Evolutionary conservation across 192 early-diverging fungal species (phyloP).

Genomic region (Geranomyces michiganensis): DNA sequence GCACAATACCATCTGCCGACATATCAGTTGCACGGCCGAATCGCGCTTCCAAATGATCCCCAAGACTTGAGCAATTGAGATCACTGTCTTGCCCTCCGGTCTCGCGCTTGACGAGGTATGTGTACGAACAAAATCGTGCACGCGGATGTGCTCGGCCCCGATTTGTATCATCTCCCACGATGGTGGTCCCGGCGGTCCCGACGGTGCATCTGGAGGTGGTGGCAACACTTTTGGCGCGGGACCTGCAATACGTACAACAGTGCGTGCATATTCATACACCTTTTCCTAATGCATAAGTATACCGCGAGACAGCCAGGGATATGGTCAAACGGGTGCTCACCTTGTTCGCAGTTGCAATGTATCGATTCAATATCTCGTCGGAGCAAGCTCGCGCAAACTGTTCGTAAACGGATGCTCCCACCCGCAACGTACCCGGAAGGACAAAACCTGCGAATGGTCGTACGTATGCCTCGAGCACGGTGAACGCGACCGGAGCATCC

Average conservation of each 20-base stretch:
- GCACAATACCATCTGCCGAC: neutral
- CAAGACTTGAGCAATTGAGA: neutral
- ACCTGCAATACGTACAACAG: neutral
- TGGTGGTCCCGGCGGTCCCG: neutral
- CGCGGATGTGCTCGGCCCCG: conserved; percentile 5
- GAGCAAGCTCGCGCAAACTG: neutral
- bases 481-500: neutral
- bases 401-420: neutral
- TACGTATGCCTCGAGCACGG: neutral
- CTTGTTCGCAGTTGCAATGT: conserved; percentile 6
- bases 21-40: neutral
- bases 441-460: conserved; percentile 15
- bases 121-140: conserved; percentile 5
- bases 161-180: conserved; percentile 13
- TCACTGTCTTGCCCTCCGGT: neutral
- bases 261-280: conserved; percentile 19
- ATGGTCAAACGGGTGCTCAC: neutral
- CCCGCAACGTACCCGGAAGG: conserved; percentile 3
- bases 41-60: neutral
- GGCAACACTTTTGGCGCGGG: neutral
- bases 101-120: neutral
- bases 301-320: neutral
- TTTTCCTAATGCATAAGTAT: neutral
- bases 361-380: neutral
- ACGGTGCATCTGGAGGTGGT: neutral